A percentile compares a stretch with the other conserved stretches of the same genome.
Conservation (phyloP, 225 moss, liverwort and hornwort genomes). For the Marchantia polymorpha region DNA sequence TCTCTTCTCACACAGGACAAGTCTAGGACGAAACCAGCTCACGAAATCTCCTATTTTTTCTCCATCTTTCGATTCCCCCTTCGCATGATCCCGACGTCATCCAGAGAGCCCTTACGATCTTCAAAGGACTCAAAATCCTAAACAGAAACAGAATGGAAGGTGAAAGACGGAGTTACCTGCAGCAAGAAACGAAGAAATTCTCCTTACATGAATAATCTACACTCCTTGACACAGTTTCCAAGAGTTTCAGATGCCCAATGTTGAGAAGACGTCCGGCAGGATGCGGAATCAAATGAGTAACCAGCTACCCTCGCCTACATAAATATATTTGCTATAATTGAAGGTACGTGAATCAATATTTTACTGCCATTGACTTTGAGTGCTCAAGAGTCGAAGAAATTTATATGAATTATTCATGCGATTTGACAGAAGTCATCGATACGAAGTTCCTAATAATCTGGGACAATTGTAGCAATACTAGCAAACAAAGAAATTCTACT, state of each 20-base stretch:
- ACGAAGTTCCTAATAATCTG: background rate
- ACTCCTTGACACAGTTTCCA: background rate
- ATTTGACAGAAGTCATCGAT: background rate
- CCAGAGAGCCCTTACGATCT: background rate
- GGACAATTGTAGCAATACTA: background rate
- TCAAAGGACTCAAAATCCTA: background rate
- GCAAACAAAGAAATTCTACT: too few relatives aligned
- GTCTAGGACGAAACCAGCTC: background rate
- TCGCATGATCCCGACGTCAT: background rate
- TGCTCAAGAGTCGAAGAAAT: background rate
- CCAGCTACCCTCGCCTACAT: too few relatives aligned
- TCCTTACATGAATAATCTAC: background rate
- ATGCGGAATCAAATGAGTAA: background rate
- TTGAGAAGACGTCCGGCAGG: background rate
- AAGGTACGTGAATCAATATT: background rate
- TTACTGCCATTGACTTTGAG: background rate
- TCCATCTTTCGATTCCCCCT: background rate
- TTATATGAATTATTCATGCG: background rate
- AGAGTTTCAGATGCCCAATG: background rate
- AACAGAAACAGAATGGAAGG: background rate
- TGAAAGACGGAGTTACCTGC: background rate
- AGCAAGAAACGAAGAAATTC: background rate
- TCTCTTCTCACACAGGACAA: background rate
- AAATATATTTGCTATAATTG: too few relatives aligned
- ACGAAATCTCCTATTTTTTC: background rate